Percentiles rank a stretch among this genome's conserved stretches.
Conservation (phyloP, 306 rosid genomes). For the Medicago lupulina region DNA sequence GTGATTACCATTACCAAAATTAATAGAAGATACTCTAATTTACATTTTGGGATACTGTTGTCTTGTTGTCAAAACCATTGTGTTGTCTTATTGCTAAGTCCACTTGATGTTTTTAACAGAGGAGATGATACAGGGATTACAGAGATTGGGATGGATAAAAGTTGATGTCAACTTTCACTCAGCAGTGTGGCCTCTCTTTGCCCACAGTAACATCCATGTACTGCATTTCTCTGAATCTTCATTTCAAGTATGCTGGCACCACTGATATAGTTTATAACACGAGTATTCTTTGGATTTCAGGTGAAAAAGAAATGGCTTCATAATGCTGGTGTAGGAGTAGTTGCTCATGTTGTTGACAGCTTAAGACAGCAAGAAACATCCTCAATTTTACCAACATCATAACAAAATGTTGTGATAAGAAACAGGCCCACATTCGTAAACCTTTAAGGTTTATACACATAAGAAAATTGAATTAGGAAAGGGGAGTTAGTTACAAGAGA, state of each 20-base stretch:
- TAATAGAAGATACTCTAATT: constrained; percentile 11
- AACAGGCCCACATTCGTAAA: too few species aligned
- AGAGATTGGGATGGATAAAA: constrained; percentile 85
- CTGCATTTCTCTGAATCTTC: constrained; percentile 8
- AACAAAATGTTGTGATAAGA: neutral
- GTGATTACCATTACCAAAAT: constrained; percentile 42
- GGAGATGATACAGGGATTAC: constrained; percentile 86
- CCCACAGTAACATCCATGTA: constrained; percentile 95
- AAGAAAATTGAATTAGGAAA: too few species aligned
- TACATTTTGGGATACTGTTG: neutral
- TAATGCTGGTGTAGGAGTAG: constrained; percentile 88
- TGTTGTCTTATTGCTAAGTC: constrained; percentile 21
- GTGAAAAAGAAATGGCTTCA: constrained; percentile 94
- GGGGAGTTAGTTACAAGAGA: too few species aligned
- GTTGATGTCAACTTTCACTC: constrained; percentile 95
- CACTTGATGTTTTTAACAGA: constrained; percentile 58
- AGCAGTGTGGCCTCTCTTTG: constrained; percentile 86
- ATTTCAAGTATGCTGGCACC: constrained; percentile 16
- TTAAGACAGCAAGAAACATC: constrained; percentile 76
- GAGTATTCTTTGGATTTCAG: constrained; percentile 54
- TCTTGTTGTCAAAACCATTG: constrained; percentile 18
- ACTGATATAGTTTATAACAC: constrained; percentile 29
- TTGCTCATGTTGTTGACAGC: constrained; percentile 90
- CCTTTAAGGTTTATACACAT: too few species aligned
- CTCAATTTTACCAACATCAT: constrained; percentile 42